Base-by-base conservation (phyloP, 805 yeast genomes). In the Saccharomyces mikatae region DNA sequence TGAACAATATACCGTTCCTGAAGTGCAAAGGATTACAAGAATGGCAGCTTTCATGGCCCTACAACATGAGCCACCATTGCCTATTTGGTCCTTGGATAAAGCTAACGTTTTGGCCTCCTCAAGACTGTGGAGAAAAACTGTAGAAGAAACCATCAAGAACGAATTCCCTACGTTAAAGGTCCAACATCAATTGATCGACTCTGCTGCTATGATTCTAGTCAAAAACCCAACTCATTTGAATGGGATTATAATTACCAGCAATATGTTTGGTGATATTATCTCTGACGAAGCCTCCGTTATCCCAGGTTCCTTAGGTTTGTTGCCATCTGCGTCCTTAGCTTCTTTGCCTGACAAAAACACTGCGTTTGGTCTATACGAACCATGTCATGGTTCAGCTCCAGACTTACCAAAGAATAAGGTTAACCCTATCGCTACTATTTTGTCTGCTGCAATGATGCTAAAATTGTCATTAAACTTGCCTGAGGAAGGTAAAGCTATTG, bases 321-420 rank as follows among this genome's bases (percentile, higher is more conserved):
- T 94, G 60, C 99, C 99, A 51, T 89, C 97, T 54, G 79, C 99
- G 2, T 92, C 98, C 22, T 81, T 94, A 67, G 94, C 97, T 3
- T 89, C 97, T n/a, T 79, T 94, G 68, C 99, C 99, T 52, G 97
- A 92, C 73, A 82, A 92, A 44, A 91, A 91, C 78, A 76, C 80
- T 51, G 98, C 98, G 0, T 91, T 94, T 69, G 99, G 99, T 56
- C 78, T 94, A 60, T 94, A 94, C 71, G 99, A 94, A 76, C 98
- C 99, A 61, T 92, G 97, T 69, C 99, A 92, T 71, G 99, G 99
- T 49, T 86, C 97, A 49, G 99, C 99, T 36, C 99, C 99, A 52
- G 99, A 92, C 72, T 82, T 92, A 68, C 84, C 85, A 52, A 76
- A 74, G 56, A 89, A 89, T 70, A 86, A 88, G 75, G 99, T 91